Evolutionary conservation across 2,329 filamentous ascomycete species (phyloP), one percentile per base, ranked within the genome.

Genomic region (Furcasterigmium furcatum): DNA sequence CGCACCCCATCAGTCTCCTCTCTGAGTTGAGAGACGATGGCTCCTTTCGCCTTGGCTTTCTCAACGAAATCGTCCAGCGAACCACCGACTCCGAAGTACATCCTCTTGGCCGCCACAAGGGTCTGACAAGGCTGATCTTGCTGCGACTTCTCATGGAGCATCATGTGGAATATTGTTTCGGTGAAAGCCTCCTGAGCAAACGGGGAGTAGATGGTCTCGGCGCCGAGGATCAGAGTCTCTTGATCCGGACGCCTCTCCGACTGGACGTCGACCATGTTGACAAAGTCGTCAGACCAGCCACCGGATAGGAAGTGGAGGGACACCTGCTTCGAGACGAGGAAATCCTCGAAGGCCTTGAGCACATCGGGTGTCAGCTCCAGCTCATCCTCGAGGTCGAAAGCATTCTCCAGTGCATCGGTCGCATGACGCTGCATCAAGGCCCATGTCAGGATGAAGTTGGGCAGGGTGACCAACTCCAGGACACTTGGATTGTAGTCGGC

Each of bases 61-160:
- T 72, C 65, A 40, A 84, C 68, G 55, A 94, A 89, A 52, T 88
- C 87, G 60, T 90, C 85, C 19, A 94, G 76, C 18, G 87, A 91
- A 0, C 88, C 88, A 0, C 88, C 88, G 5, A 94, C 88, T 3
- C 88, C 88, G 65, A 94, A 94, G 64, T 94, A 94, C 10, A 91
- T 74, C 52, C 81, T 79, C 69, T 94, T 94, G 1, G 88, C 88
- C 3, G 79, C 88, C 5, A 92, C 76, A 18, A 90, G 69, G 2
- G 85, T 82, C 27, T 49, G 46, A 30, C 48, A 48, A 40, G 44
- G 40, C 16, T 43, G 46, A 38, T 29, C 27, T 25, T 44, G 38
- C 12, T 55, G 55, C 12, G 36, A 21, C 36, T 25, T 22, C 41
- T 82, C 72, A 41, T 66, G 65, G 18, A 71, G 59, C 38, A 91